Evolutionary conservation across 1,139 yeast species (phyloP).

Genomic region (Pichia sp.): DNA sequence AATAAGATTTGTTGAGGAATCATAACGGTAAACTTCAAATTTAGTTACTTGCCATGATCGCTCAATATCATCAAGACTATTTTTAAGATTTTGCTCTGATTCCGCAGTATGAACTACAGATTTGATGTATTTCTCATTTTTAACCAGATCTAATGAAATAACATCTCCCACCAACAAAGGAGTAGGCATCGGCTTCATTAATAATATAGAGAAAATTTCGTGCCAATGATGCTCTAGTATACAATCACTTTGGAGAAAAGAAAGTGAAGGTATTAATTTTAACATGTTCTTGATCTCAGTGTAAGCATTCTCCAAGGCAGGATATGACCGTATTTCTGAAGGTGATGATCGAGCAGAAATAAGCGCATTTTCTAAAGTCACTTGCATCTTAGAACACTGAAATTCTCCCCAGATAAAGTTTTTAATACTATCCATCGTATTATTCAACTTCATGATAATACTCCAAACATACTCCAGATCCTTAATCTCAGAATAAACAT

Average conservation of each 20-base stretch:
- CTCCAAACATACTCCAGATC: slow-evolving; percentile 63
- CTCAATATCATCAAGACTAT: slow-evolving; percentile 37
- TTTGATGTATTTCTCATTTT: slow-evolving; percentile 40
- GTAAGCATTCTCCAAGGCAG: slow-evolving; percentile 59
- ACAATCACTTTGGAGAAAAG: slow-evolving; percentile 48
- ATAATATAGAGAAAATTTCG: slow-evolving; percentile 31
- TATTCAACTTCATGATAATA: slow-evolving; percentile 40
- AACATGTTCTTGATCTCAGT: slow-evolving; percentile 34
- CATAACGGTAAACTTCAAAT: slow-evolving; percentile 51
- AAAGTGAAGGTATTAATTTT: slow-evolving; percentile 33
- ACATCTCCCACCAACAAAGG: slow-evolving; percentile 39
- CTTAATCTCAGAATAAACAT: neutral
- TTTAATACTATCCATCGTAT: slow-evolving; percentile 35
- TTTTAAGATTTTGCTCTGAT: slow-evolving; percentile 64
- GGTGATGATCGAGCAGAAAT: slow-evolving; percentile 47
- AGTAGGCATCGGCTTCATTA: slow-evolving; percentile 19
- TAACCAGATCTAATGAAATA: slow-evolving; percentile 44
- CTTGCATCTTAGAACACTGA: slow-evolving; percentile 40
- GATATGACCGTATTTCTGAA: slow-evolving; percentile 52
- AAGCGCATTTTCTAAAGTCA: slow-evolving; percentile 44
- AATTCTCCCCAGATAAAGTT: slow-evolving; percentile 43
- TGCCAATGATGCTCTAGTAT: slow-evolving; percentile 69
- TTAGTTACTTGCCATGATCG: slow-evolving; percentile 37
- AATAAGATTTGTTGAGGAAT: slow-evolving; percentile 47
- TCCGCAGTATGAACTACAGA: slow-evolving; percentile 56